Evolutionary conservation across 1,284 basidiomycete genomes (phyloP).

Genomic region (Pterulicium gracile): DNA sequence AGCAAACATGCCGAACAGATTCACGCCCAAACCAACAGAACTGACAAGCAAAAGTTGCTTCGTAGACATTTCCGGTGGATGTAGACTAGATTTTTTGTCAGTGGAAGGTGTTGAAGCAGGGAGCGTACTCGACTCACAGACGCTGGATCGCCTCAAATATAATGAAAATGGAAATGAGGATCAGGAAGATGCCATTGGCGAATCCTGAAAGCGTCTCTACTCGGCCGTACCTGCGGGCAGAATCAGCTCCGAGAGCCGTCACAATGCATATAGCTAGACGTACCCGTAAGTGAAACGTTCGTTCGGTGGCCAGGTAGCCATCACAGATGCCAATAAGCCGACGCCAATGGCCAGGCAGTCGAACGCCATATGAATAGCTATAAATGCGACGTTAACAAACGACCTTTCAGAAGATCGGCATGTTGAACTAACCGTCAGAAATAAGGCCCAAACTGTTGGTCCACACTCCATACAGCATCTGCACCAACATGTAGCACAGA

Average conservation of each 20-base stretch:
- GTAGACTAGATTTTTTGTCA: constrained; percentile 40
- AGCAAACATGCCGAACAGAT: constrained; percentile 98
- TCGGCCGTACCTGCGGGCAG: constrained; percentile 68
- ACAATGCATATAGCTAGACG: constrained; percentile 13
- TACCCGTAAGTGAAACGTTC: constrained; percentile 92
- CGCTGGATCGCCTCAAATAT: constrained; percentile 96
- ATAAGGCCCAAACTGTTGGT: constrained; percentile 96
- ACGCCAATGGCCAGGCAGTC: constrained; percentile 98
- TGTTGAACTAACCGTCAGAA: constrained; percentile 72
- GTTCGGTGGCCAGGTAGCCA: constrained; percentile 96
- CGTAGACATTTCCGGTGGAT: constrained; percentile 98
- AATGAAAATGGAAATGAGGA: constrained; percentile 96
- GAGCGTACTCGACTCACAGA: constrained; percentile 46
- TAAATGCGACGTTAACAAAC: not conserved
- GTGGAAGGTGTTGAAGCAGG: constrained; percentile 2
- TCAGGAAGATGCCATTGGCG: constrained; percentile 94
- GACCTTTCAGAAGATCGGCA: not conserved
- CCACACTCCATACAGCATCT: constrained; percentile 95
- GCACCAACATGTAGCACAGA: constrained; percentile 91
- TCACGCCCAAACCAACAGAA: constrained; percentile 82
- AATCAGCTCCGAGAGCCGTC: constrained; percentile 2
- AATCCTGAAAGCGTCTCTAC: constrained; percentile 99
- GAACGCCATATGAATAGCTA: constrained; percentile 99
- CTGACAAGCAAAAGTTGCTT: constrained; percentile 88
- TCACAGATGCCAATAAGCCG: constrained; percentile 92